Evolutionary conservation across 257 asterid species (phyloP), one percentile per base, ranked within the genome.

Genomic region (Solanum peruvianum): DNA sequence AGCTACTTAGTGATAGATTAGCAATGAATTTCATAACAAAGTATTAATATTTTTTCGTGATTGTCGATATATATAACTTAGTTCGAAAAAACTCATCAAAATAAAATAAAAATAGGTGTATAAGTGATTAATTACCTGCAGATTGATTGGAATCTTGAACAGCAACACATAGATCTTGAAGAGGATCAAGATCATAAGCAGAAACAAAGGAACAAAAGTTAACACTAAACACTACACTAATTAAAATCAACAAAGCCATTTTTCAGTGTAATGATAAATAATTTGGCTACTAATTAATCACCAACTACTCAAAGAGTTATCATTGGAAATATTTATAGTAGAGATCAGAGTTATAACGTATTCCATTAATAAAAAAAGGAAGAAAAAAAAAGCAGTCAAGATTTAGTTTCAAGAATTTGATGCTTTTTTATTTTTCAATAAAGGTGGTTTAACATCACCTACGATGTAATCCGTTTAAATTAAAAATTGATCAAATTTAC

Each of bases 111-210:
- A 41, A 78, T 45, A 25, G 41, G 6, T 20, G 1, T 37, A 37
- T 37, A 25, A 49, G 10, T 49, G 45, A 81, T 16, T 56, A 56
- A 56, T 49, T 81, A 81, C 85, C 69, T 18, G 62, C n/a, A 49
- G 85, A 81, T 9, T 31, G 18, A 10, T 49, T 81, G 69, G 69
- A 18, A 49, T 49, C 85, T 81, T 49, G 20, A 81, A 18, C 85
- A 5, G 85, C 85, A 81, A 81, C 85, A 29, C 85, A 81, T 11
- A 81, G 45, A 81, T 81, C 85, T 60, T 81, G 85, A 4, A 52
- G 69, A 49, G 85, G 69, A 37, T 81, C 85, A 81, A 81, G 85
- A 81, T 81, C 85, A 81, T 81, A 81, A 33, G 69, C 85, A 29
- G 45, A 81, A 81, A 11, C 45, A 18, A 31, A 81, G 31, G 69